Conservation (phyloP, 345 rosid species). For the Sonneratia alba region DNA sequence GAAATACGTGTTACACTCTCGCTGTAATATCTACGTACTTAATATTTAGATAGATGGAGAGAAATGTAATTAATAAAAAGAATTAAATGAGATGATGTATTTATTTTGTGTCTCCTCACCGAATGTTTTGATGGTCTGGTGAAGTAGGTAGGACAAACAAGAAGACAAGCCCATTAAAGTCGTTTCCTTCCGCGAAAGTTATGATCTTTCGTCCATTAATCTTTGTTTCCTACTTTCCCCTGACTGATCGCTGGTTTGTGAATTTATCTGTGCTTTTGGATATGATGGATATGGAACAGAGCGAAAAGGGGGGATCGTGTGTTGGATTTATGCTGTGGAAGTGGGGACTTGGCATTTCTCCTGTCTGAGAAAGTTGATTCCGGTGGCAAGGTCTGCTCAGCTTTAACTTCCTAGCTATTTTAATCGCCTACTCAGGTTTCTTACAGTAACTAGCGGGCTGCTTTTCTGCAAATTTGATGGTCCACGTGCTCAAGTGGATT, state of each 20-base stretch:
- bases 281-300: conserved; percentile 21
- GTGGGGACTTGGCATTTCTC: conserved; percentile 79
- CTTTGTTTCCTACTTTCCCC: background rate
- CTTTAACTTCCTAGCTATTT: background rate
- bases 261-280: background rate
- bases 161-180: no score
- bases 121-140: no score
- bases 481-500: background rate
- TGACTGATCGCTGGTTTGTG: background rate
- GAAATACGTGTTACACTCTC: no score
- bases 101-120: no score
- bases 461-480: background rate
- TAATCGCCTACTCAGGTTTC: background rate
- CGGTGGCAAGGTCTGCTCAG: conserved; percentile 11
- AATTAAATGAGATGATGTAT: no score
- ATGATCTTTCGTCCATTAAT: background rate
- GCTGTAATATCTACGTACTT: no score
- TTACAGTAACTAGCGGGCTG: background rate
- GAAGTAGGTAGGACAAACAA: no score
- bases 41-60: no score
- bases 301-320: conserved; percentile 53
- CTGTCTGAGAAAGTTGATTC: conserved; percentile 69
- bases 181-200: background rate
- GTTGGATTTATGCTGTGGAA: conserved; percentile 92
- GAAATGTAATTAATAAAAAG: no score